A percentile compares a stretch with the other conserved stretches of the same genome.
Evolutionary conservation across 768 basidiomycete genomes (phyloP).

Genomic region (Lentinus tigrinus): DNA sequence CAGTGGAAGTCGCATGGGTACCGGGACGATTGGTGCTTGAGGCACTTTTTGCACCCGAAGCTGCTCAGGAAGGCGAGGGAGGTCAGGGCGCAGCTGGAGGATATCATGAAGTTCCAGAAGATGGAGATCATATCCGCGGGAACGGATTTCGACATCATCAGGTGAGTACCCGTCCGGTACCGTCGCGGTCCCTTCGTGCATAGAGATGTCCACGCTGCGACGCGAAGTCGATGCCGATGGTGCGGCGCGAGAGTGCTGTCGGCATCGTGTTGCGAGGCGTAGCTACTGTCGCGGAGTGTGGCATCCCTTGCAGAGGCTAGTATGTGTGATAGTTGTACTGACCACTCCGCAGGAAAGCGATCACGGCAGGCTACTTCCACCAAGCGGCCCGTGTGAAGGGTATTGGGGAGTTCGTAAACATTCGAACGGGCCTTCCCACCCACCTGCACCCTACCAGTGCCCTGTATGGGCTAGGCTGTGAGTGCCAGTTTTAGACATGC

Average conservation of each 20-base stretch:
- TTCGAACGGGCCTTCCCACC: constrained; percentile 91
- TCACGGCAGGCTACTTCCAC: constrained; percentile 97
- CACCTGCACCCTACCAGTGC: constrained; percentile 97
- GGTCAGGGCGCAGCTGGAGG: constrained; percentile 92
- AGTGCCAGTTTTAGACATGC: constrained; percentile 29
- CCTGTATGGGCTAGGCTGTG: constrained; percentile 93
- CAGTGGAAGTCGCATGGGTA: constrained; percentile 97
- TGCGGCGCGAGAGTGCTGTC: too few species aligned
- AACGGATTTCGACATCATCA: constrained; percentile 90
- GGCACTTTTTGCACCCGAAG: constrained; percentile 97
- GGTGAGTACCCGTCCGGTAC: constrained; percentile 39
- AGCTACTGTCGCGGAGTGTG: too few species aligned
- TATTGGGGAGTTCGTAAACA: constrained; percentile 98
- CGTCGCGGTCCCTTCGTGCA: neutral
- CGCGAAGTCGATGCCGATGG: too few species aligned
- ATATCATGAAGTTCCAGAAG: constrained; percentile 99
- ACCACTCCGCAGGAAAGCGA: constrained; percentile 71
- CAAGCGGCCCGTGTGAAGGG: constrained; percentile 98
- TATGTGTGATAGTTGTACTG: neutral
- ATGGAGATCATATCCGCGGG: constrained; percentile 90
- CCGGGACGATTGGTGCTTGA: constrained; percentile 92
- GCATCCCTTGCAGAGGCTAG: neutral
- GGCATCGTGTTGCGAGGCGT: too few species aligned
- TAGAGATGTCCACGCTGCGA: too few species aligned
- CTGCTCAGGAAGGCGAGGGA: constrained; percentile 92